phyloP scores from a whole-genome alignment of 768 basidiomycete species.

The Pulveroboletus frians region DNA sequence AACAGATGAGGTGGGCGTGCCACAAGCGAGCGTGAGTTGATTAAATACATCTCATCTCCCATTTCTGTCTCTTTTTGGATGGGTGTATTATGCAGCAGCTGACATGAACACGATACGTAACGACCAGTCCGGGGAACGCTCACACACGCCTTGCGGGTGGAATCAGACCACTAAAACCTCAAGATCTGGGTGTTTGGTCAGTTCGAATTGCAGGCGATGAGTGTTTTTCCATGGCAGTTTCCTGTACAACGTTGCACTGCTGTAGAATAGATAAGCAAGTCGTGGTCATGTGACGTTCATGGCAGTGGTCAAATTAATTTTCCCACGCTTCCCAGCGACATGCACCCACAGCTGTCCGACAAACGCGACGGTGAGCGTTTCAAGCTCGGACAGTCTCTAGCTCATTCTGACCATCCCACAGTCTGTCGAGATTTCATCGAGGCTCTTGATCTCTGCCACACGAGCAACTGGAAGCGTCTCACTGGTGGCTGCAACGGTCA shows the following conservation, averaged over 20 bases:
- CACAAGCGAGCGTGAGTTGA: not conserved
- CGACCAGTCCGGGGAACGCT: no score
- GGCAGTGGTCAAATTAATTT: not conserved
- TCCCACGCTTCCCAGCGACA: slow-evolving; percentile 22
- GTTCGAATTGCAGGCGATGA: no score
- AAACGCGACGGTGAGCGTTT: slow-evolving; percentile 48
- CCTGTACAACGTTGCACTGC: no score
- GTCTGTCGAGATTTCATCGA: slow-evolving; percentile 75
- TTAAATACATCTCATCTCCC: slow-evolving; percentile 5
- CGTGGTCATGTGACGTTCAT: no score
- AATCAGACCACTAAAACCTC: no score
- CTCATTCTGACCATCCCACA: slow-evolving; percentile 26
- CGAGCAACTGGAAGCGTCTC: slow-evolving; percentile 55
- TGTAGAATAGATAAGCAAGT: no score
- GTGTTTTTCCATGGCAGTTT: no score
- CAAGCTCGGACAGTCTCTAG: not conserved
- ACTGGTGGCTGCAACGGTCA: slow-evolving; percentile 65
- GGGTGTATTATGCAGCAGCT: no score
- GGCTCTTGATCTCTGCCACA: slow-evolving; percentile 69
- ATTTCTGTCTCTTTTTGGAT: not conserved
- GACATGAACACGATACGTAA: no score
- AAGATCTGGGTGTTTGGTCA: no score
- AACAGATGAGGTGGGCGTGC: slow-evolving; percentile 4
- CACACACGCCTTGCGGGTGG: no score
- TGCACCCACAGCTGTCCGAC: slow-evolving; percentile 73